phyloP scores from a whole-genome alignment of 202 grass and related monocot genomes.

The Tripidium arundinaceum region DNA sequence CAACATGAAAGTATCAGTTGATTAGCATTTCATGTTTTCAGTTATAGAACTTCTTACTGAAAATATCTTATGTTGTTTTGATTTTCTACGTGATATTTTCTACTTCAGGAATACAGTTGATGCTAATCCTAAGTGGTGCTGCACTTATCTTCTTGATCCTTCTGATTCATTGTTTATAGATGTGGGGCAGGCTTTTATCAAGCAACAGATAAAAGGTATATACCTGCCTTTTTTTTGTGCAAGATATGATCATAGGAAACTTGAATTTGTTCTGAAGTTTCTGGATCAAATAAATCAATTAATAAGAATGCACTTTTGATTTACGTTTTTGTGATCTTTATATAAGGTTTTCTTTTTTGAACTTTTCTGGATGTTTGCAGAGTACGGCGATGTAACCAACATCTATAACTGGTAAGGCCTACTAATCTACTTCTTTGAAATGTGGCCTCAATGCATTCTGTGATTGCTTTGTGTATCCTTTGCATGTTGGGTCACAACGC shows the following conservation, averaged over 20 bases:
- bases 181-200: slow-evolving; percentile 87
- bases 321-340: background rate
- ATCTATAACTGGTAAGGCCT: slow-evolving; percentile 92
- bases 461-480: background rate
- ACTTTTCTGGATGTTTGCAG: slow-evolving; percentile 50
- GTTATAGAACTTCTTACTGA: slow-evolving; percentile 2
- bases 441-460: background rate
- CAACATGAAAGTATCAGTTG: slow-evolving; percentile 7
- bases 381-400: slow-evolving; percentile 83
- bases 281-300: slow-evolving; percentile 15
- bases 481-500: background rate
- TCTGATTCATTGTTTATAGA: slow-evolving; percentile 92
- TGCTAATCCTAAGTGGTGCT: slow-evolving; percentile 82
- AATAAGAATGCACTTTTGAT: slow-evolving; percentile 15
- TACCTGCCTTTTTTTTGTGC: slow-evolving; percentile 21
- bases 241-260: slow-evolving; percentile 9
- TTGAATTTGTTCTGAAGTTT: slow-evolving; percentile 27
- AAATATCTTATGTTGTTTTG: background rate
- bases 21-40: slow-evolving; percentile 17
- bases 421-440: slow-evolving; percentile 29
- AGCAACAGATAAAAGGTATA: slow-evolving; percentile 74
- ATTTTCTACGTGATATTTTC: slow-evolving; percentile 13
- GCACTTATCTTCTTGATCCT: slow-evolving; percentile 97
- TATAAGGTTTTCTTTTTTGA: background rate
- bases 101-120: slow-evolving; percentile 92